phyloP scores from a whole-genome alignment of 805 yeast species.

The Pichia occidentalis region DNA sequence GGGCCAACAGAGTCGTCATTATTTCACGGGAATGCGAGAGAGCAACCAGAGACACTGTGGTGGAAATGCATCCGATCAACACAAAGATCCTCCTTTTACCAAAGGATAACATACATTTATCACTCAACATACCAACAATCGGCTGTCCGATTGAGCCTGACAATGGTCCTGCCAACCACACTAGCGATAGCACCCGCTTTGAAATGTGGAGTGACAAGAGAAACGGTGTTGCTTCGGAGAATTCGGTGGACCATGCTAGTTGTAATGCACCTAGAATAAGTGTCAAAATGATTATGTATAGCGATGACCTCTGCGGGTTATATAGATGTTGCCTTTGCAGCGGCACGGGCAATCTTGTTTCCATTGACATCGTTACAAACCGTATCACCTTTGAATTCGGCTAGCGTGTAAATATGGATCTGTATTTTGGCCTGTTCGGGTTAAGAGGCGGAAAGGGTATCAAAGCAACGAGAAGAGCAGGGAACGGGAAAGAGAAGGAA shows the following conservation, averaged over 20 bases:
- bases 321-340: slow-evolving; percentile 19
- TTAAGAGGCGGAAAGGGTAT: too few species aligned
- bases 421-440: too few species aligned
- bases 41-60: slow-evolving; percentile 38
- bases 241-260: slow-evolving; percentile 60
- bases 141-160: slow-evolving; percentile 63
- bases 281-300: slow-evolving; percentile 40
- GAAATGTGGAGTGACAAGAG: slow-evolving; percentile 56
- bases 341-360: too few species aligned
- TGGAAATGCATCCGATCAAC: slow-evolving; percentile 46
- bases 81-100: slow-evolving; percentile 57
- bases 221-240: slow-evolving; percentile 57
- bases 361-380: too few species aligned
- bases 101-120: slow-evolving; percentile 35
- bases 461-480: too few species aligned
- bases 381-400: too few species aligned
- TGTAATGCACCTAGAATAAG: slow-evolving; percentile 52
- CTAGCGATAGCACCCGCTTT: slow-evolving; percentile 45
- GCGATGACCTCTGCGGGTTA: slow-evolving; percentile 39
- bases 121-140: slow-evolving; percentile 52
- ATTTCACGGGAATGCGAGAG: slow-evolving; percentile 42
- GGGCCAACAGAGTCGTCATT: slow-evolving; percentile 28
- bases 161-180: slow-evolving; percentile 65
- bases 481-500: too few species aligned
- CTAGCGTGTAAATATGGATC: too few species aligned